Evolutionary conservation across 2,329 filamentous ascomycete genomes (phyloP).

Genomic region (Stachybotrys elegans): DNA sequence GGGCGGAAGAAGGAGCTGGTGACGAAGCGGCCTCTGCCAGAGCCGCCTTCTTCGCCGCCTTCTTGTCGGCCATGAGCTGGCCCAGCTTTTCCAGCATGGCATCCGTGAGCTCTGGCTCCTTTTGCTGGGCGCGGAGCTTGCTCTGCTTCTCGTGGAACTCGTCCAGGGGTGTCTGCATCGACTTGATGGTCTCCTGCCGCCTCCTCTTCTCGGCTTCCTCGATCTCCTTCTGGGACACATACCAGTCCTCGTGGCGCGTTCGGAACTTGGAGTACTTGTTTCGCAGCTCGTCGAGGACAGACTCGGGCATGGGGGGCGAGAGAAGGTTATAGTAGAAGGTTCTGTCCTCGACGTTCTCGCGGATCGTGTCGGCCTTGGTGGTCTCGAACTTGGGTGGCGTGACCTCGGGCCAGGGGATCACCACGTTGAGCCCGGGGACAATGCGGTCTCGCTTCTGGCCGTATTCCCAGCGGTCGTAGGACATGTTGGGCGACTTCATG

Average conservation of each 20-base stretch:
- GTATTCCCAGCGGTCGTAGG: slow-evolving; percentile 33
- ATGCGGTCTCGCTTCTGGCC: slow-evolving; percentile 46
- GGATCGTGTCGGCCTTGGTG: slow-evolving; percentile 64
- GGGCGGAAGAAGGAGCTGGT: slow-evolving; percentile 4
- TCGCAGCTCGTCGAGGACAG: slow-evolving; percentile 80
- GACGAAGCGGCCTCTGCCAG: too few species aligned
- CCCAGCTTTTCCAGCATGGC: slow-evolving; percentile 60
- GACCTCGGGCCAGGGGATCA: slow-evolving; percentile 71
- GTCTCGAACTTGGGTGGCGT: slow-evolving; percentile 46
- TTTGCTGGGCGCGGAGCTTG: slow-evolving; percentile 43
- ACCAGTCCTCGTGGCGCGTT: slow-evolving; percentile 73
- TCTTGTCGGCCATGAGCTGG: slow-evolving; percentile 53
- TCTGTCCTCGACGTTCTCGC: slow-evolving; percentile 67
- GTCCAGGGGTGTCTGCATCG: slow-evolving; percentile 52
- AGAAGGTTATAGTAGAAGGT: slow-evolving; percentile 78
- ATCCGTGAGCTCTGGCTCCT: slow-evolving; percentile 50
- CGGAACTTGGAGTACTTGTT: slow-evolving; percentile 79
- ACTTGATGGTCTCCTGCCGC: slow-evolving; percentile 19
- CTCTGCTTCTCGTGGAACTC: slow-evolving; percentile 54
- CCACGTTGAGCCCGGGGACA: slow-evolving; percentile 65
- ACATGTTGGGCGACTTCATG: slow-evolving; percentile 41
- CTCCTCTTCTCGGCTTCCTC: slow-evolving; percentile 45
- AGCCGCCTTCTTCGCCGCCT: slow-evolving; percentile 34
- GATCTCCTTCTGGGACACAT: slow-evolving; percentile 57
- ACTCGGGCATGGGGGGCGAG: slow-evolving; percentile 69